Conservation (phyloP, 2,329 filamentous ascomycete genomes). For the Pseudocercospora fijiensis region DNA sequence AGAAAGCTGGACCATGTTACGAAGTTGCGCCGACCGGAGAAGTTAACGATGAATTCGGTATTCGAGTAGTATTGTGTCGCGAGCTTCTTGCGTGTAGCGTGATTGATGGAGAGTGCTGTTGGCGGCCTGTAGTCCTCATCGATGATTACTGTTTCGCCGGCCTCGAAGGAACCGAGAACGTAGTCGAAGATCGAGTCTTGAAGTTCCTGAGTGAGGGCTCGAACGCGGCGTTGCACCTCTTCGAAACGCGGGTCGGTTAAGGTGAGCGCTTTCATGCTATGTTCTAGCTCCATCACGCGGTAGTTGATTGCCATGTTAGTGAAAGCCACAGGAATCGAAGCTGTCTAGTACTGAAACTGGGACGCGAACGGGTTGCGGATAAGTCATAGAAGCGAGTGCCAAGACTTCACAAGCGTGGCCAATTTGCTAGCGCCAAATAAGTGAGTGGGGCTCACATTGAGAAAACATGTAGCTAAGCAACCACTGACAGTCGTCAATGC, state of each 20-base stretch:
- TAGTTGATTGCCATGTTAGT: background rate
- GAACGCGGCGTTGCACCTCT: background rate
- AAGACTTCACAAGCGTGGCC: background rate
- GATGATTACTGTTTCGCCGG: background rate
- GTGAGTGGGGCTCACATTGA: background rate
- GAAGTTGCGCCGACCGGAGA: background rate
- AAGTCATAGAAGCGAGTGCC: background rate
- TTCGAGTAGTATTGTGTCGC: background rate
- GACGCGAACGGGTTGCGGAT: background rate
- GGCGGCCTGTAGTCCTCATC: background rate
- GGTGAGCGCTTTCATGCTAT: background rate
- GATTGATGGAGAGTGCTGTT: background rate
- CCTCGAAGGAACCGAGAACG: background rate
- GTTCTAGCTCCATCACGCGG: background rate
- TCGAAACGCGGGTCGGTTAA: background rate
- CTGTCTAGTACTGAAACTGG: background rate
- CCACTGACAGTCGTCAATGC: no score
- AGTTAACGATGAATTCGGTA: background rate
- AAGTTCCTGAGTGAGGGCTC: slow-evolving; percentile 7
- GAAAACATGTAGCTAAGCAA: background rate
- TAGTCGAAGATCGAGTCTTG: slow-evolving; percentile 13
- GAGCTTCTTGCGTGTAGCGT: background rate
- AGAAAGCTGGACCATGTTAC: background rate
- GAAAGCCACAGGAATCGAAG: background rate
- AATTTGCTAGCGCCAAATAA: background rate